These are phyloP conservation scores for Colletotrichum sp. DNA, from an alignment of 2,329 filamentous ascomycete species.

Conservation along the genomic window DNA sequence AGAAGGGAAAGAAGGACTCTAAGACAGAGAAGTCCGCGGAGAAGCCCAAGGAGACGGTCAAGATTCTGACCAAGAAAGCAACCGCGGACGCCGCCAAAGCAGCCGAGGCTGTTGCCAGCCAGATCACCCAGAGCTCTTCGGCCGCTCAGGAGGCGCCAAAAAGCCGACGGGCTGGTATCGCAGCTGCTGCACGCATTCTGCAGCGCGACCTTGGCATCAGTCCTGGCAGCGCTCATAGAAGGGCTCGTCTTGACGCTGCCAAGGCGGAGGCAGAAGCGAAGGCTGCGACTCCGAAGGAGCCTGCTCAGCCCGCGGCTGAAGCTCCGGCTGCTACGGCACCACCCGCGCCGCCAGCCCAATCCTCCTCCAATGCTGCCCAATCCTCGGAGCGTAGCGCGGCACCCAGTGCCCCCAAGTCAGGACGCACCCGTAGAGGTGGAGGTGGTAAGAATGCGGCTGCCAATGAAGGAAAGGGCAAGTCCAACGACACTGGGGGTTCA, in stretches of 20 bases:
- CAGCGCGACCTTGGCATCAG: conserved; percentile 70
- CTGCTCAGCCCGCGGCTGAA: conserved; percentile 22
- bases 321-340: conserved; percentile 22
- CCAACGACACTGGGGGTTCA: conserved; percentile 28
- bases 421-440: conserved; percentile 26
- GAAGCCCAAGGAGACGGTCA: conserved; percentile 63
- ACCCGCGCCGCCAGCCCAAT: background rate
- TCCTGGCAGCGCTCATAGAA: conserved; percentile 65
- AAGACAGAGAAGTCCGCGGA: conserved; percentile 55
- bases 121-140: conserved; percentile 37
- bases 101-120: conserved; percentile 45
- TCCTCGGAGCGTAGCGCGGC: conserved; percentile 7
- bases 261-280: conserved; percentile 58
- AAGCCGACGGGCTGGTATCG: conserved; percentile 63
- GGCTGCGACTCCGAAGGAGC: conserved; percentile 35
- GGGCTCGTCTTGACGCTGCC: conserved; percentile 61
- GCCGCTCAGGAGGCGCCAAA: conserved; percentile 48
- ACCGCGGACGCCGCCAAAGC: conserved; percentile 53
- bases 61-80: conserved; percentile 65
- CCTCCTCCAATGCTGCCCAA: background rate
- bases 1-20: conserved; percentile 64
- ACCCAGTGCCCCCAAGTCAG: conserved; percentile 19
- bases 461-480: conserved; percentile 40
- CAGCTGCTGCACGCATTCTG: conserved; percentile 66
- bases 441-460: conserved; percentile 38